phyloP scores from a whole-genome alignment of 2,329 filamentous ascomycete genomes.

The Xylariales sp. region DNA sequence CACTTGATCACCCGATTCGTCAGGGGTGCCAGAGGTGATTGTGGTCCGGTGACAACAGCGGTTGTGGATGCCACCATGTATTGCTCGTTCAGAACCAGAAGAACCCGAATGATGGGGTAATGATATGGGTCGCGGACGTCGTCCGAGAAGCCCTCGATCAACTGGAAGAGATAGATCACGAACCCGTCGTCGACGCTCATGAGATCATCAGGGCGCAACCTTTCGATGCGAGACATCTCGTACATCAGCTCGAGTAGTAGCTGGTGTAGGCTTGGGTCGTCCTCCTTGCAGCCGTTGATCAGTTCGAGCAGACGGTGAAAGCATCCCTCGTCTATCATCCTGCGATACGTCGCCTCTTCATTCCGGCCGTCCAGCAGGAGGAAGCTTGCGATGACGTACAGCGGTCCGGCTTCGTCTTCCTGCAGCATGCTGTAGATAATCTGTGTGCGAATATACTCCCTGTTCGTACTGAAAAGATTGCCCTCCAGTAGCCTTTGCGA shows the following conservation, averaged over 20 bases:
- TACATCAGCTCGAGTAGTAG: constrained; percentile 85
- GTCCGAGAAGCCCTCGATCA: constrained; percentile 83
- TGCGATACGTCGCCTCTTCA: constrained; percentile 73
- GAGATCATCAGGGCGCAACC: constrained; percentile 71
- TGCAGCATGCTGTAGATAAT: constrained; percentile 87
- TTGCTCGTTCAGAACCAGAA: constrained; percentile 97
- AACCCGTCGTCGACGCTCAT: constrained; percentile 75
- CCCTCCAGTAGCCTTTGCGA: constrained; percentile 74
- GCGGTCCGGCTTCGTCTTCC: constrained; percentile 76
- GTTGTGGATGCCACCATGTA: constrained; percentile 80
- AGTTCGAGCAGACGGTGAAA: constrained; percentile 82
- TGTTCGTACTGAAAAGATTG: constrained; percentile 66
- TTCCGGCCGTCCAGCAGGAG: constrained; percentile 80
- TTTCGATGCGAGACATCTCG: constrained; percentile 92
- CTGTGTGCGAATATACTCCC: constrained; percentile 85
- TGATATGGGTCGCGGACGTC: constrained; percentile 92
- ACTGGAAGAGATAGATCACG: constrained; percentile 74
- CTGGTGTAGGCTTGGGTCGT: constrained; percentile 70
- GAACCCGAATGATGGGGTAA: constrained; percentile 86
- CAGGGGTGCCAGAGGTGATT: constrained; percentile 45
- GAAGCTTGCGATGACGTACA: constrained; percentile 79
- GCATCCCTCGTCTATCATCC: constrained; percentile 81
- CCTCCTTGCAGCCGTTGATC: constrained; percentile 60
- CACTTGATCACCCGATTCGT: constrained; percentile 95
- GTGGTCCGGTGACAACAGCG: constrained; percentile 35